Conservation (phyloP, 2,329 filamentous ascomycete genomes). For the Tricladium varicosporioides region DNA sequence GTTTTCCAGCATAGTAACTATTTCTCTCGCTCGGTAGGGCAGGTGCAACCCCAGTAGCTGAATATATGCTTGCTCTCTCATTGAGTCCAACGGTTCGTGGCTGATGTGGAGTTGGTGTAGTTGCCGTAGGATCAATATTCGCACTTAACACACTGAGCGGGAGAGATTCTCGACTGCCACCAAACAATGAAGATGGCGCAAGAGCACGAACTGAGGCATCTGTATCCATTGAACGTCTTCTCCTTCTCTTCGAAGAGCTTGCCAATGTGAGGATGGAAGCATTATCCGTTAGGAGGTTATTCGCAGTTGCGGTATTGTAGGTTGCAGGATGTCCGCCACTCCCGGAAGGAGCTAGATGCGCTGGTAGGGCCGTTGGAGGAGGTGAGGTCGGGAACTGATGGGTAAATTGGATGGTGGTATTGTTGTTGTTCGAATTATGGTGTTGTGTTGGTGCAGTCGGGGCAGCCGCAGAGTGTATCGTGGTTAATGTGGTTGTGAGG, state of each 20-base stretch:
- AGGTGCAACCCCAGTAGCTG: conserved; percentile 65
- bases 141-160: conserved; percentile 76
- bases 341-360: conserved; percentile 58
- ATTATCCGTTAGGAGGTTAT: conserved; percentile 80
- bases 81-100: conserved; percentile 43
- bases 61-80: conserved; percentile 81
- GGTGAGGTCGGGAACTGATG: conserved; percentile 63
- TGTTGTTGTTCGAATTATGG: conserved; percentile 30
- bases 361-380: conserved; percentile 70
- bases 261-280: conserved; percentile 83
- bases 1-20: conserved; percentile 68
- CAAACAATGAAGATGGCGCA: conserved; percentile 80
- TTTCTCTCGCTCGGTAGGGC: conserved; percentile 72
- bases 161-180: conserved; percentile 75
- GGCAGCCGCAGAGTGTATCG: conserved; percentile 70
- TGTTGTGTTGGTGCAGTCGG: conserved; percentile 42
- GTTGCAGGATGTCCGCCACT: conserved; percentile 60
- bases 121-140: conserved; percentile 55
- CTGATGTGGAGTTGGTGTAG: conserved; percentile 53
- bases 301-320: conserved; percentile 75
- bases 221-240: conserved; percentile 78
- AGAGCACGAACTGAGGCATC: conserved; percentile 82
- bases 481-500: conserved; percentile 79
- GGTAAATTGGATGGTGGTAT: conserved; percentile 54
- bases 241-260: conserved; percentile 75